Base-by-base conservation (phyloP, 2,329 filamentous ascomycete species). In the Bisporella sp. region DNA sequence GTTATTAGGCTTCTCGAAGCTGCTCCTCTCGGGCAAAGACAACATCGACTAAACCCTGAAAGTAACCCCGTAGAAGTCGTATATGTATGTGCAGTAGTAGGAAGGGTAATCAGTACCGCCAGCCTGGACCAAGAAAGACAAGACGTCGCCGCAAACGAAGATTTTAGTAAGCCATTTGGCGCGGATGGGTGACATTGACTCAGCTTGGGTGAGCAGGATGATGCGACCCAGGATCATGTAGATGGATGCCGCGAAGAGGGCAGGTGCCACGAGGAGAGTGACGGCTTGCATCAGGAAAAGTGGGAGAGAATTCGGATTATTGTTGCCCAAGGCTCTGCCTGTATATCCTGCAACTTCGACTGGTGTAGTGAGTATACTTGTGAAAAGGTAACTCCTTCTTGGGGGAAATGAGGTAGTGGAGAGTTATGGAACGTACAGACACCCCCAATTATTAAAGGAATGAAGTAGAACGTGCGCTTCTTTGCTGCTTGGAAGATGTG, bases 71-170 rank as follows among this genome's bases (percentile, higher is more conserved):
- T 39, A 39, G 35, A 2, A 39, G 9, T 9, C 3, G 35, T 9
- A 3, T 2, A 29, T 43, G 12, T 2, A 43, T 8, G 4, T 2
- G 12, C 3, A 43, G 28, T 43, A 29, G 21, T 29, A 11, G 9
- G 41, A 43, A 21, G 4, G 28, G 21, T 29, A 43, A 9, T 29
- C 9, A 8, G 28, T 50, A 40, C 44, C 63, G 1, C 62, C 37
- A 6, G 29, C 31, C 52, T 73, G 71, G 1, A 71, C 59, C 5
- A 71, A 35, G 55, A 74, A 72, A 5, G 66, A 69, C 5, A 73
- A 41, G 2, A 73, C 59, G 48, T 74, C 72, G 11, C 71, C 71
- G 28, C 57, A 52, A 4, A 75, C 70, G 47, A 75, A 75, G 44
- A 73, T 62, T 49, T 71, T 61, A 1, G 69, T 72, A 5, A 71